These are phyloP conservation scores for Naganishia sp. DNA, from an alignment of 1,284 basidiomycete species.

Conservation along the genomic window DNA sequence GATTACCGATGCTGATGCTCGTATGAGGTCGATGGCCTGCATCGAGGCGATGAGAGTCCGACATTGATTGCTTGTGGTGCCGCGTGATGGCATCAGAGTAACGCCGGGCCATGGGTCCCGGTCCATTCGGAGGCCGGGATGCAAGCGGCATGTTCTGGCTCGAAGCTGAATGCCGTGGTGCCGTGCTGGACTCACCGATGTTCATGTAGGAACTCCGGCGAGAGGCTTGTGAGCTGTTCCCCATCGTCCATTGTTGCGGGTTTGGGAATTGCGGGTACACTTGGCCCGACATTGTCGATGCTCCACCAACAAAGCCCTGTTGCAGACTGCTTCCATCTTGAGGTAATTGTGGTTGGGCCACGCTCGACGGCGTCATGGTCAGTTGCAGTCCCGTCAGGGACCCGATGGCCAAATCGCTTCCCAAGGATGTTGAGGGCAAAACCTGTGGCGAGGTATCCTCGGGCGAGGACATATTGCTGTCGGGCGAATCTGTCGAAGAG, in stretches of 20 bases:
- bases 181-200: too few relatives aligned
- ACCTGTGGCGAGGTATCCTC: not conserved
- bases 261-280: not conserved
- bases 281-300: not conserved
- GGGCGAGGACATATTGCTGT: not conserved
- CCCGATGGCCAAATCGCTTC: not conserved
- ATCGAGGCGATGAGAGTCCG: not conserved
- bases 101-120: constrained; percentile 10
- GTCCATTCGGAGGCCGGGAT: not conserved
- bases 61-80: constrained; percentile 4
- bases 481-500: constrained; percentile 16
- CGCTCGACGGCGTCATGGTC: not conserved
- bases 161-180: too few relatives aligned
- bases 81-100: constrained; percentile 18
- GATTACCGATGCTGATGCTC: constrained; percentile 7
- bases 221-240: not conserved
- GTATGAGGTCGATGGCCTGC: constrained; percentile 5
- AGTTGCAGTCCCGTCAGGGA: constrained; percentile 1
- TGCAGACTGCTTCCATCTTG: too few relatives aligned
- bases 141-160: not conserved
- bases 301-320: not conserved
- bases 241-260: not conserved
- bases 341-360: not conserved
- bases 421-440: not conserved
- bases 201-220: too few relatives aligned